These are phyloP conservation scores for Cicer arietinum DNA, from an alignment of 306 rosid genomes.

Conservation along the genomic window DNA sequence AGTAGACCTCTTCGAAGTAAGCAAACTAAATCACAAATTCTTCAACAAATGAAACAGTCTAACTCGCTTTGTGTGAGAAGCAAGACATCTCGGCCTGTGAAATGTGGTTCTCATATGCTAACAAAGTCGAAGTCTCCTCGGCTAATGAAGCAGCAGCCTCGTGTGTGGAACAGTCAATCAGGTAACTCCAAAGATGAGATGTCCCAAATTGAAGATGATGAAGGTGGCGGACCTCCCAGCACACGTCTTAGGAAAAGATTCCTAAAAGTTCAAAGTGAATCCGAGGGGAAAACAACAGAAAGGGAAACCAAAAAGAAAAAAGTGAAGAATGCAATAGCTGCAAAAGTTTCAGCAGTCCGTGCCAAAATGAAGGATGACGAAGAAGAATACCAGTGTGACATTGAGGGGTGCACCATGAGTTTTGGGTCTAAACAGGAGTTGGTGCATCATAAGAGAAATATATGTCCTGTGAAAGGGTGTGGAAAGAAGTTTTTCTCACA, in stretches of 20 bases:
- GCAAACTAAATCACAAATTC: conserved; percentile 55
- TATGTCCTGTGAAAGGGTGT: conserved; percentile 93
- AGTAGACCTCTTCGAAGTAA: conserved; percentile 65
- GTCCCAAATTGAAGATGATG: conserved; percentile 58
- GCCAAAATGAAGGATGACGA: conserved; percentile 61
- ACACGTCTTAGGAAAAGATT: conserved; percentile 82
- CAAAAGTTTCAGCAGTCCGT: conserved; percentile 55
- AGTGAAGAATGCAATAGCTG: conserved; percentile 58
- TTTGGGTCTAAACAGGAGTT: conserved; percentile 77
- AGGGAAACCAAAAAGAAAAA: conserved; percentile 65
- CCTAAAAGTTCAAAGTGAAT: conserved; percentile 53
- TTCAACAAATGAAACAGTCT: conserved; percentile 56
- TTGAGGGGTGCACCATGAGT: conserved; percentile 93
- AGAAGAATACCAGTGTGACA: conserved; percentile 71
- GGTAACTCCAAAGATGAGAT: conserved; percentile 41
- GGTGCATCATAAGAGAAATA: conserved; percentile 70
- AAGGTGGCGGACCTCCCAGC: conserved; percentile 85
- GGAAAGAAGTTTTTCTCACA: conserved; percentile 95
- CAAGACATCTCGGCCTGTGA: conserved; percentile 49
- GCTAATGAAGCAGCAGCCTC: conserved; percentile 54
- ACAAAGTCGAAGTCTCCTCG: conserved; percentile 54
- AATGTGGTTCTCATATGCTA: conserved; percentile 48
- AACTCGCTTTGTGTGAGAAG: conserved; percentile 48
- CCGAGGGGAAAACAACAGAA: conserved; percentile 57
- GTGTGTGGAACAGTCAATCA: conserved; percentile 50